Evolutionary conservation across 1,284 basidiomycete genomes (phyloP).

Genomic region (Puccinia coronata): DNA sequence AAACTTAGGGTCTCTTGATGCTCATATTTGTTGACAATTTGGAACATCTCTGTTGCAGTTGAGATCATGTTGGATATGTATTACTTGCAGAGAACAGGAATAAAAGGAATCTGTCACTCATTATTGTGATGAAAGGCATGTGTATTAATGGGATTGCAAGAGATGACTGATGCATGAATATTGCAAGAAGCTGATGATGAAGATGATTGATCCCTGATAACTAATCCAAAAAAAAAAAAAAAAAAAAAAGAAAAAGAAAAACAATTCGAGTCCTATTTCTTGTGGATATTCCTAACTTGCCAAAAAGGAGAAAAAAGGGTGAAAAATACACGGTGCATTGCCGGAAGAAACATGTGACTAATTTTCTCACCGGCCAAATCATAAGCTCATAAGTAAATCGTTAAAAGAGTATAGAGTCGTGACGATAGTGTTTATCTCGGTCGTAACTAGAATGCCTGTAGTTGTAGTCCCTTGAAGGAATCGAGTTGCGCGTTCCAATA

Average conservation of each 20-base stretch:
- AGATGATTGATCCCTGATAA: neutral
- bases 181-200: neutral
- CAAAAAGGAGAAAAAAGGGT: neutral
- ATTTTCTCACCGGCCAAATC: neutral
- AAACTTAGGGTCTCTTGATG: no score
- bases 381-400: neutral
- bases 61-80: no score
- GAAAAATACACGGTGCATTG: conserved; percentile 7
- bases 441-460: neutral
- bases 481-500: neutral
- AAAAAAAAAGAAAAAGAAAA: neutral
- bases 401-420: neutral
- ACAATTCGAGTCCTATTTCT: neutral
- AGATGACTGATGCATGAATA: conserved; percentile 1
- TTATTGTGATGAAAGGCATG: neutral
- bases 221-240: neutral
- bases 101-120: no score
- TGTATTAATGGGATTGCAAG: neutral
- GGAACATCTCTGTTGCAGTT: no score
- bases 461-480: neutral
- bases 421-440: neutral
- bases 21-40: no score
- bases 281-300: neutral
- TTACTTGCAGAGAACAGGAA: no score
- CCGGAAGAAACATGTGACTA: neutral